A percentile compares a stretch with the other conserved stretches of the same genome.
These are phyloP conservation scores for Sanghuangporus weigelae DNA, from an alignment of 1,284 basidiomycete species.

Conservation along the genomic window DNA sequence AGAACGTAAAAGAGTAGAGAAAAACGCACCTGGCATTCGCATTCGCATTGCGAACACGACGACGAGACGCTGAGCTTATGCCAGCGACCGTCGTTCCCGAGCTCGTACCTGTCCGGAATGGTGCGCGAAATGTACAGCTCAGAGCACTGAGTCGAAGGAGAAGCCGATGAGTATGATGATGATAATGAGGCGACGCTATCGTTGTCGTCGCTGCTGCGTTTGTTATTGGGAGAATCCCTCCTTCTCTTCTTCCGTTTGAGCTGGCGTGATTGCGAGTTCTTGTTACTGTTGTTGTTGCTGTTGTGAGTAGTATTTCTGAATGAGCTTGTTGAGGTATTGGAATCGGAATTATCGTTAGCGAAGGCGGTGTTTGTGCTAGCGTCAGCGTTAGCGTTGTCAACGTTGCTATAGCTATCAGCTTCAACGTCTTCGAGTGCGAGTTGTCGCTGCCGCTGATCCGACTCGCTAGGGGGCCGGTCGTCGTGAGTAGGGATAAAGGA, in stretches of 20 bases:
- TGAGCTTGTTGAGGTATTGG: too few species aligned
- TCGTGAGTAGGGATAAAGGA: not conserved
- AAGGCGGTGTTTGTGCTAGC: too few species aligned
- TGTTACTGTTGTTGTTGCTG: not conserved
- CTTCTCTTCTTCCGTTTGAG: too few species aligned
- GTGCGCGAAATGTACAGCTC: constrained; percentile 17
- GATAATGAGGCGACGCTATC: not conserved
- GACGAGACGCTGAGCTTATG: constrained; percentile 51
- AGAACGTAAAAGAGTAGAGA: not conserved
- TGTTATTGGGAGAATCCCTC: not conserved
- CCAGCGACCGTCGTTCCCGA: constrained; percentile 57
- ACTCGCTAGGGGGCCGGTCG: not conserved
- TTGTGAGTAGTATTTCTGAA: not conserved
- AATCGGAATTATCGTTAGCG: too few species aligned
- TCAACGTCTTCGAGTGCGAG: too few species aligned
- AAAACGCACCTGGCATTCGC: constrained; percentile 32
- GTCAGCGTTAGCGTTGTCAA: too few species aligned
- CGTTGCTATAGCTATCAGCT: too few species aligned
- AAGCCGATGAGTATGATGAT: not conserved
- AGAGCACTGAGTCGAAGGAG: not conserved
- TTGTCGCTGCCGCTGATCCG: not conserved
- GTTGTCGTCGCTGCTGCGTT: not conserved
- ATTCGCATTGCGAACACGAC: constrained; percentile 52
- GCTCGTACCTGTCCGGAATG: constrained; percentile 52
- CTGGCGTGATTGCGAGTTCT: not conserved